Evolutionary conservation across 2,329 filamentous ascomycete genomes (phyloP).

Genomic region (Podosphaera fusca): DNA sequence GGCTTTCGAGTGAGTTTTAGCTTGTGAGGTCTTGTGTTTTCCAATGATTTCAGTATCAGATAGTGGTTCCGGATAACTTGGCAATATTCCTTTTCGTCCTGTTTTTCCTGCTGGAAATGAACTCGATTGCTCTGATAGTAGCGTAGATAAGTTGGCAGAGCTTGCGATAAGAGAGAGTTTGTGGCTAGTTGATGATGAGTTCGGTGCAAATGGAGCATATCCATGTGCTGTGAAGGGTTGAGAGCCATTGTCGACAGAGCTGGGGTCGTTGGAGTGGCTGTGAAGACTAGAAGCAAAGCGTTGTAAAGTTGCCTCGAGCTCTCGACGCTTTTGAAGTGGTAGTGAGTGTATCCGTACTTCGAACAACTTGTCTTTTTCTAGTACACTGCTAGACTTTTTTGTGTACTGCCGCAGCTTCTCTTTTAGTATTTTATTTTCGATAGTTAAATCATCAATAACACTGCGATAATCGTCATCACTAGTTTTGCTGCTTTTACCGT

Average conservation of each 20-base stretch:
- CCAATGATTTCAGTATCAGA: too few relatives aligned
- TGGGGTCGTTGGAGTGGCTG: background rate
- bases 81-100: too few relatives aligned
- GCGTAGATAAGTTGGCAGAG: too few relatives aligned
- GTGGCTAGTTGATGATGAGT: too few relatives aligned
- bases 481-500: slow-evolving; percentile 5
- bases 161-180: too few relatives aligned
- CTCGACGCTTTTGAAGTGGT: slow-evolving; percentile 47
- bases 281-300: slow-evolving; percentile 33
- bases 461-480: slow-evolving; percentile 49
- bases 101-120: too few relatives aligned
- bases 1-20: slow-evolving; percentile 21
- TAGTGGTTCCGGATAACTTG: too few relatives aligned
- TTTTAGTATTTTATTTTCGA: slow-evolving; percentile 62
- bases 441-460: slow-evolving; percentile 69
- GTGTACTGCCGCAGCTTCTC: slow-evolving; percentile 50
- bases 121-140: too few relatives aligned
- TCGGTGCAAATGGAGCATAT: too few relatives aligned
- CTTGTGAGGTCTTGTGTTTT: too few relatives aligned
- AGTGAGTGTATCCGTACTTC: slow-evolving; percentile 62
- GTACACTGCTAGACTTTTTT: slow-evolving; percentile 37
- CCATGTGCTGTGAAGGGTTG: too few relatives aligned
- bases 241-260: background rate
- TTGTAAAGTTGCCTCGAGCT: slow-evolving; percentile 49
- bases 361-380: slow-evolving; percentile 57